Base-by-base conservation (phyloP, 1,284 basidiomycete species). In the Singerocomus rubriflavus region DNA sequence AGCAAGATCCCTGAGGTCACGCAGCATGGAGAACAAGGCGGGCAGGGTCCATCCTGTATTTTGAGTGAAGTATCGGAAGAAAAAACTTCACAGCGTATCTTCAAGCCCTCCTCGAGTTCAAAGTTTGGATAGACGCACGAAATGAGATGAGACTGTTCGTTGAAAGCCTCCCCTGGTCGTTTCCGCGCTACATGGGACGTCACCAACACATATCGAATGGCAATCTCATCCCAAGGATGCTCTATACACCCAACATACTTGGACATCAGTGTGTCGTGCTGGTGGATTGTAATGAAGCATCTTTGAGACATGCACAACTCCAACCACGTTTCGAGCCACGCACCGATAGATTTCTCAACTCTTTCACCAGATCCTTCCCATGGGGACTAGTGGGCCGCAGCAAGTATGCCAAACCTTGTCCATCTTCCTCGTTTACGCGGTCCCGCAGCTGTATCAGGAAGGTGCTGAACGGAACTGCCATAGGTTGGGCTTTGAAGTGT, bases 21-120 rank as follows among this genome's bases (percentile, higher is more conserved):
- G 76, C 31, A 94, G 70, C 29, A 92, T 79, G 9, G 86, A 84
- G 63, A 92, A 93, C 29, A 94, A 67, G 0, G 85, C 82, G 10
- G 85, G 88, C 5, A 95, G 69, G 16, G 87, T 85, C 92, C 92
- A 95, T 4, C 89, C 84, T 17, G 83, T 82, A 63, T 90, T 88
- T 48, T 80, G 79, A 17, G 78, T 75, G 54, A 94, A 86, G 71
- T 83, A 93, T 14, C 85, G 80, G 53, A 85, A 80, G 71, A 93
- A 92, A 8, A 82, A 70, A 27, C 87, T 88, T 41, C 16, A 16
- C 35, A n/a, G 1, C n/a, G 44, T 26, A 46, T 52, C 16, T 35
- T 44, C 29, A 48, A 33, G 25, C 7, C 16, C 7, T 34, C 6
- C 34, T 35, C 25, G 17, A 17, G 38, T 27, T 3, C 13, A 26